Percentiles rank a stretch among this genome's conserved stretches.
Conservation (phyloP, 768 basidiomycete genomes). For the Tylopilus rubrobrunneus region DNA sequence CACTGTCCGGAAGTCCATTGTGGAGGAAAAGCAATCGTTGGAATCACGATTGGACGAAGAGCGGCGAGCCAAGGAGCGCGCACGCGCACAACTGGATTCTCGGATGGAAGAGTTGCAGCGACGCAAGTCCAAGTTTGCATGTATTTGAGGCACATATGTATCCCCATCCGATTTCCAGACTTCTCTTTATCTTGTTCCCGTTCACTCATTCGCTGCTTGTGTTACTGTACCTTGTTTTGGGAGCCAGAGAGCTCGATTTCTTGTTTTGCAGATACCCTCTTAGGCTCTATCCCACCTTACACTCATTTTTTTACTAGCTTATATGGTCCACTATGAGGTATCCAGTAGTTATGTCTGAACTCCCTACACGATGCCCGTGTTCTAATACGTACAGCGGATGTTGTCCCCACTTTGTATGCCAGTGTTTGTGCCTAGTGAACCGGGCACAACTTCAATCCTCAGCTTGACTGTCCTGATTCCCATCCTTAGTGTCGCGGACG, state of each 20-base stretch:
- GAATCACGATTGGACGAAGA: constrained; percentile 85
- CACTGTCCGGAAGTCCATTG: constrained; percentile 71
- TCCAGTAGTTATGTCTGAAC: constrained; percentile 20
- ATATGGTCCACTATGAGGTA: constrained; percentile 33
- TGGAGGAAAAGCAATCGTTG: constrained; percentile 84
- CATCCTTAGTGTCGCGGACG: too few species aligned
- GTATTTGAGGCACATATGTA: constrained; percentile 48
- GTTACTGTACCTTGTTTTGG: constrained; percentile 28
- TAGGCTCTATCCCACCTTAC: constrained; percentile 6
- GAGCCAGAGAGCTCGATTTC: constrained; percentile 22
- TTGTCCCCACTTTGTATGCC: constrained; percentile 1
- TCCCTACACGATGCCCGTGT: constrained; percentile 15
- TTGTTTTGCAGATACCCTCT: constrained; percentile 31
- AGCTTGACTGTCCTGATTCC: too few species aligned
- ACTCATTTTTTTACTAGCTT: constrained; percentile 27
- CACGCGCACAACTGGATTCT: constrained; percentile 79
- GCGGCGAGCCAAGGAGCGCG: constrained; percentile 83
- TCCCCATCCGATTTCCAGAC: constrained; percentile 1
- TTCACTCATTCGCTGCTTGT: constrained; percentile 25
- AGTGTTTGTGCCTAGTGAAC: not conserved
- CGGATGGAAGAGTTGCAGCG: constrained; percentile 82
- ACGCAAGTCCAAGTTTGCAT: constrained; percentile 91
- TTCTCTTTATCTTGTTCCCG: constrained; percentile 1
- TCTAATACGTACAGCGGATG: constrained; percentile 21
- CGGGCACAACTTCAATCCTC: too few species aligned